Evolutionary conservation across 371 early-diverging fungal genomes (phyloP).

Genomic region (Dichotomocladium elegans): DNA sequence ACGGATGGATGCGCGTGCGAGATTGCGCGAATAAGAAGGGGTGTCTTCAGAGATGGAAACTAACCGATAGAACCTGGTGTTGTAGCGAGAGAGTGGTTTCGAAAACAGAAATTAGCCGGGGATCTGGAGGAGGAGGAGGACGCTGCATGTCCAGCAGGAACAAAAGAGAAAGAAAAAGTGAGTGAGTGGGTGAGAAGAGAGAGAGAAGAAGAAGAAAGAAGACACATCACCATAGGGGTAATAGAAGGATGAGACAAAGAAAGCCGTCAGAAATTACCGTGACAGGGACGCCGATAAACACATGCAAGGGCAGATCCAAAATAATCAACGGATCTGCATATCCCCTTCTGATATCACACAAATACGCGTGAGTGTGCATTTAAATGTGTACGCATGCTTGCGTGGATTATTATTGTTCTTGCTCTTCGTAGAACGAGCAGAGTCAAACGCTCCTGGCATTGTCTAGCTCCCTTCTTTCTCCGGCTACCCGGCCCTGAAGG

Average conservation of each 20-base stretch:
- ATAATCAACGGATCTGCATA: not conserved
- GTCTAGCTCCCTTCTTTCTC: no score
- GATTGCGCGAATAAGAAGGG: no score
- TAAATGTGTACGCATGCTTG: no score
- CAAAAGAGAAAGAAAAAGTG: conserved; percentile 1
- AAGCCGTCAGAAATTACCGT: no score
- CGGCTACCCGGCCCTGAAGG: no score
- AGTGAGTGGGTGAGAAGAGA: not conserved
- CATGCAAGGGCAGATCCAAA: not conserved
- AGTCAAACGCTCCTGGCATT: no score
- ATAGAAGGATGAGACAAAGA: no score
- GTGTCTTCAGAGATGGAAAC: no score
- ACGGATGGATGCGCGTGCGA: not conserved
- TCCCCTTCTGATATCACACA: no score
- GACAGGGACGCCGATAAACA: not conserved
- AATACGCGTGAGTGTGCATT: no score
- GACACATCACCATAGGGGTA: not conserved
- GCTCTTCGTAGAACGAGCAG: no score
- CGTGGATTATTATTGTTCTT: no score
- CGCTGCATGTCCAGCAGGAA: conserved; percentile 10
- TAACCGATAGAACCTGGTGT: conserved; percentile 31
- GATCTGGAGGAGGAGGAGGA: conserved; percentile 6
- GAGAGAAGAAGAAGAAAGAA: conserved; percentile 1
- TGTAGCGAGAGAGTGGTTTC: conserved; percentile 37
- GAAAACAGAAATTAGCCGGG: conserved; percentile 25